A percentile compares a stretch with the other conserved stretches of the same genome.
Evolutionary conservation across 139 green algal genomes (phyloP).

Genomic region (Chlorella vulgaris): DNA sequence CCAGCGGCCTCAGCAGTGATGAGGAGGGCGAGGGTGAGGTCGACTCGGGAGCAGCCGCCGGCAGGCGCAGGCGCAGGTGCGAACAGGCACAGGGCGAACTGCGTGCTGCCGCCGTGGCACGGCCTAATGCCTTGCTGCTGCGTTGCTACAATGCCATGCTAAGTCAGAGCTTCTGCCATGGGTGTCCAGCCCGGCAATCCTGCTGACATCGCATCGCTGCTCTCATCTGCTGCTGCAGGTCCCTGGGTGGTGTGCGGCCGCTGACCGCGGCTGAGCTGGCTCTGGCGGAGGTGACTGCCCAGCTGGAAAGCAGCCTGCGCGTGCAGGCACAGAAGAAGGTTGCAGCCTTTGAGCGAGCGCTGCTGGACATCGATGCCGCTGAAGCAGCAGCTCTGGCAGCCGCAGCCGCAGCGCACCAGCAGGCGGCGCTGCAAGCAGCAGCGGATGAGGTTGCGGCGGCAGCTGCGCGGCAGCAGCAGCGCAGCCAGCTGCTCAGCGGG

Average conservation of each 20-base stretch:
- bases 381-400: conserved; percentile 23
- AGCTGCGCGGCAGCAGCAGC: neutral
- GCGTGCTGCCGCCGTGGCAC: too few species aligned
- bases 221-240: neutral
- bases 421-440: neutral
- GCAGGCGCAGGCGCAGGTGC: neutral
- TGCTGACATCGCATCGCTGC: neutral
- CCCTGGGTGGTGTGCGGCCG: conserved; percentile 5
- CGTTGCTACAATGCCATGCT: too few species aligned
- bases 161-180: too few species aligned
- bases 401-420: neutral
- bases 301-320: neutral
- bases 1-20: conserved; percentile 33
- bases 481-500: conserved; percentile 16
- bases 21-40: conserved; percentile 29
- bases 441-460: conserved; percentile 7
- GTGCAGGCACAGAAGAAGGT: conserved; percentile 17
- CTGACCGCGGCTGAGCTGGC: conserved; percentile 31
- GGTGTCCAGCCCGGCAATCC: too few species aligned
- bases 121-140: too few species aligned
- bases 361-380: conserved; percentile 32
- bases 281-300: conserved; percentile 53
- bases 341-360: conserved; percentile 12
- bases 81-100: neutral
- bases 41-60: neutral